phyloP scores from a whole-genome alignment of 1,284 basidiomycete genomes.

The Schizopora paradoxa region DNA sequence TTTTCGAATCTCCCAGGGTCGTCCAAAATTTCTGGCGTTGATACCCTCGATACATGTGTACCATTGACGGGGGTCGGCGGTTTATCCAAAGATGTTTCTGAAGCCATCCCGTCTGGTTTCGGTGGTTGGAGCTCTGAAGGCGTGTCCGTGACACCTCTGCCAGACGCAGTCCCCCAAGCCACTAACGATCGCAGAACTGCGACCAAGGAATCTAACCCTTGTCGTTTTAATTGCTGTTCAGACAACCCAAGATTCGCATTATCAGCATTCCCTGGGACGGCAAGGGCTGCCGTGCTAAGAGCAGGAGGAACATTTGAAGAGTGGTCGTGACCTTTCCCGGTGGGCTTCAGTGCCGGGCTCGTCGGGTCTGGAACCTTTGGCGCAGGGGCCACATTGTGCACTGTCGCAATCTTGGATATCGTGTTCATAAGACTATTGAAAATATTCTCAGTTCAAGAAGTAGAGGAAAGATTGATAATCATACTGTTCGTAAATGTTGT shows the following conservation, averaged over 20 bases:
- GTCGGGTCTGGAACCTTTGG: constrained; percentile 50
- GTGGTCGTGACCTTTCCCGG: constrained; percentile 41
- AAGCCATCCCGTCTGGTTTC: constrained; percentile 43
- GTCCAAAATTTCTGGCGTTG: constrained; percentile 75
- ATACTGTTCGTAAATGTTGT: constrained; percentile 95
- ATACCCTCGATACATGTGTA: constrained; percentile 50
- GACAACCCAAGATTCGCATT: constrained; percentile 63
- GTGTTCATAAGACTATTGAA: constrained; percentile 79
- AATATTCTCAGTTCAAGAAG: constrained; percentile 6
- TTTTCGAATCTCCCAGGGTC: constrained; percentile 94
- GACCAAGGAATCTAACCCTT: constrained; percentile 87
- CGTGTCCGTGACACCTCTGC: constrained; percentile 45
- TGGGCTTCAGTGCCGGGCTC: constrained; percentile 54
- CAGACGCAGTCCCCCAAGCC: constrained; percentile 70
- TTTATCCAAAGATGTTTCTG: constrained; percentile 50
- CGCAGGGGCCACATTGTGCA: constrained; percentile 51
- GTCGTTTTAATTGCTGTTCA: constrained; percentile 80
- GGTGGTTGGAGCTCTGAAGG: constrained; percentile 37
- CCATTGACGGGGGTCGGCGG: constrained; percentile 39
- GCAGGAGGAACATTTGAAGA: constrained; percentile 47
- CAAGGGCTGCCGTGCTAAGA: constrained; percentile 62
- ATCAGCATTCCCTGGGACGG: constrained; percentile 63
- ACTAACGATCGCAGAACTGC: constrained; percentile 85
- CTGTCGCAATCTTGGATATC: constrained; percentile 83
- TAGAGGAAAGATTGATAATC: constrained; percentile 25